Evolutionary conservation across 768 basidiomycete species (phyloP), one percentile per base, ranked within the genome.

Genomic region (Mycena polygramma): DNA sequence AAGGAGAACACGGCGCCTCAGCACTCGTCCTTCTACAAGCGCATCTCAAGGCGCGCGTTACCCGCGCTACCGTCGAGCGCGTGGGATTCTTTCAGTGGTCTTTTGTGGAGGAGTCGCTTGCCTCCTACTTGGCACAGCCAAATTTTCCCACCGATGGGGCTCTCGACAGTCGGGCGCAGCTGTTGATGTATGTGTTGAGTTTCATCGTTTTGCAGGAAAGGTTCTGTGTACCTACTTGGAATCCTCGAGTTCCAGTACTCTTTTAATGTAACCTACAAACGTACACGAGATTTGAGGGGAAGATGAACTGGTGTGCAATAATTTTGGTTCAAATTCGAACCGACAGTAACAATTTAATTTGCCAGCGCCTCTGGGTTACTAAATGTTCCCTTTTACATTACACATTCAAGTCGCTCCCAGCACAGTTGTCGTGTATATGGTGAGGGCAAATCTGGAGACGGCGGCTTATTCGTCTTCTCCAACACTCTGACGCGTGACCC

Each of bases 211-310:
- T 58, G 22, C n/a, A 22, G 22, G 57, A 58, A n/a, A 9, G 39
- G 22, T 61, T 61, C 26, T 10, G 41, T 11, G 41, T 43, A 17
- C 41, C 41, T 43, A 17, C 41, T 11, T 43, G 41, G 41, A 43
- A 7, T 17, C 6, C 30, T 45, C 8, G 70, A 71, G 7, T 63
- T 68, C n/a, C n/a, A n/a, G n/a, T n/a, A n/a, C n/a, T n/a, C n/a
- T n/a, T n/a, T n/a, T n/a, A n/a, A n/a, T n/a, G n/a, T n/a, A n/a
- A n/a, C n/a, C n/a, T n/a, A n/a, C n/a, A n/a, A n/a, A n/a, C n/a
- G n/a, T n/a, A n/a, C n/a, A n/a, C n/a, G n/a, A n/a, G n/a, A n/a
- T n/a, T n/a, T n/a, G n/a, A n/a, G n/a, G n/a, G n/a, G n/a, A n/a
- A n/a, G n/a, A n/a, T n/a, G n/a, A n/a, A n/a, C n/a, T n/a, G n/a